phyloP scores from a whole-genome alignment of 306 rosid species.

The Quercus berberidifolia region DNA sequence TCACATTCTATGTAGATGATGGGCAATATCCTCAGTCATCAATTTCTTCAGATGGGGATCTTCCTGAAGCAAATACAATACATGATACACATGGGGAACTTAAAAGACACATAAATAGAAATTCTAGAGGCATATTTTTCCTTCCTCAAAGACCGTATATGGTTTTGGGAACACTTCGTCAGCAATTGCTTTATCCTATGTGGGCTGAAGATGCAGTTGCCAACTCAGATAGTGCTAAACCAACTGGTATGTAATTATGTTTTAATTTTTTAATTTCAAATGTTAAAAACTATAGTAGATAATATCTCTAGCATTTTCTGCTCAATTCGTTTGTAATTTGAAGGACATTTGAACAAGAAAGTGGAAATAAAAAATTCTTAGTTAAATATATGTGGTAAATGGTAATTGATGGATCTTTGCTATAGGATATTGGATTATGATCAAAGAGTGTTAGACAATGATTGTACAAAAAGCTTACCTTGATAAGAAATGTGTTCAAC shows the following conservation, averaged over 20 bases:
- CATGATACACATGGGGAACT: constrained; percentile 19
- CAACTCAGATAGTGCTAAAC: constrained; percentile 27
- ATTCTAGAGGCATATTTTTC: constrained; percentile 60
- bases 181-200: constrained; percentile 88
- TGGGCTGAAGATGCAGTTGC: constrained; percentile 64
- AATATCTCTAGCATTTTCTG: background rate
- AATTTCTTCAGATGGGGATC: constrained; percentile 33
- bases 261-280: background rate
- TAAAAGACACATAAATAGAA: constrained; percentile 43
- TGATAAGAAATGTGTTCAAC: background rate
- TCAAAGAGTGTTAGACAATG: background rate
- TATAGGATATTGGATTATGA: background rate
- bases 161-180: constrained; percentile 95
- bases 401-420: background rate
- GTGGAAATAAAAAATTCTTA: background rate
- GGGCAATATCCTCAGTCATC: constrained; percentile 29
- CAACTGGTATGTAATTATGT: constrained; percentile 40
- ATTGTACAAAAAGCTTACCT: background rate
- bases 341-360: background rate
- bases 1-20: constrained; percentile 62
- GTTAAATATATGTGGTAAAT: background rate
- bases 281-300: background rate
- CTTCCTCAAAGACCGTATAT: constrained; percentile 98
- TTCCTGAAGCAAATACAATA: constrained; percentile 19
- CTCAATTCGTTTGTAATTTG: background rate